Conservation (phyloP, 179 eudicot species). For the Camellia oleifera region DNA sequence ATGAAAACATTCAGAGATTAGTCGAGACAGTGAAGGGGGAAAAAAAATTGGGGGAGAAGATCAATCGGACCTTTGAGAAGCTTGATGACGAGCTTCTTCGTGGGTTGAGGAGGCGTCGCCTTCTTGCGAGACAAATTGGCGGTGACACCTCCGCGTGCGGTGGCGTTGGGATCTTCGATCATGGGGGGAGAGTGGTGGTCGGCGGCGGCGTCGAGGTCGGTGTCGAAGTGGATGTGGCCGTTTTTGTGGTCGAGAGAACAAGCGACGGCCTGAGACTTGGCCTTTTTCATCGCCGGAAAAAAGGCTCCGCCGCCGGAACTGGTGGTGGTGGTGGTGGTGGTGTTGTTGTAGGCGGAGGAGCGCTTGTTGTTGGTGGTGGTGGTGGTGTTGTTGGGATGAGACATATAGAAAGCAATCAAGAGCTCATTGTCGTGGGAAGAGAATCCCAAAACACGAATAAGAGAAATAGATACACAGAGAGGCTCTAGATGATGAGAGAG, state of each 20-base stretch:
- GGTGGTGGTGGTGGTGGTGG: slow-evolving; percentile 20
- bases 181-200: slow-evolving; percentile 31
- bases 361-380: slow-evolving; percentile 22
- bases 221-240: slow-evolving; percentile 35
- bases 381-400: slow-evolving; percentile 31
- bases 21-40: not conserved
- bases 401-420: slow-evolving; percentile 28
- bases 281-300: slow-evolving; percentile 77
- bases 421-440: slow-evolving; percentile 12
- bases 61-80: slow-evolving; percentile 60
- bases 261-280: slow-evolving; percentile 60
- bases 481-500: not conserved
- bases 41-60: not conserved
- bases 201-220: slow-evolving; percentile 5
- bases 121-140: slow-evolving; percentile 81
- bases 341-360: slow-evolving; percentile 15
- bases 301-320: slow-evolving; percentile 16
- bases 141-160: slow-evolving; percentile 29
- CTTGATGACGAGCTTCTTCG: slow-evolving; percentile 89
- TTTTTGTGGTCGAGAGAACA: slow-evolving; percentile 48
- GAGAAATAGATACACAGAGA: not conserved
- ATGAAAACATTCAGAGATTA: not conserved
- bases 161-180: slow-evolving; percentile 40
- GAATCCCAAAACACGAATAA: not conserved
- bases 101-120: slow-evolving; percentile 87